Evolutionary conservation across 257 asterid genomes (phyloP), one percentile per base, ranked within the genome.

Genomic region (Solanum microdontum): DNA sequence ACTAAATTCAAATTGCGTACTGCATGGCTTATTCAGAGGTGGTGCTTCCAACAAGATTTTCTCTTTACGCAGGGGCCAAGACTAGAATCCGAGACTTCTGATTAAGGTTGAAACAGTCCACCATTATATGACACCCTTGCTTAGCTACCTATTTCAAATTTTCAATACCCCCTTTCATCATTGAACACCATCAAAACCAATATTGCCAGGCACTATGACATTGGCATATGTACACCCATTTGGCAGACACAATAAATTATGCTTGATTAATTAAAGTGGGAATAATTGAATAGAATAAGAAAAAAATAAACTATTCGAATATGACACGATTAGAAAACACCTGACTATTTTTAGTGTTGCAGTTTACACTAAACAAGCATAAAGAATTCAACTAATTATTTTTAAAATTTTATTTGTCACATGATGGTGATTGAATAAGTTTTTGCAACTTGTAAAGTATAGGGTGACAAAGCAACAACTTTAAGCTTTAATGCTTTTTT

Each of bases 161-260:
- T 13, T 45, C 17, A 13, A 30, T 75, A 23, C 34, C 19, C 43
- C 19, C 87, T 79, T 83, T 82, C 26, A 64, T 32, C 30, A 70
- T 21, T 28, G 34, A 89, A 87, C 66, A 12, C 72, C 69, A n/a
- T 62, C 43, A 73, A 55, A 55, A 86, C 64, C 45, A 88, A 83
- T 87, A 62, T 77, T 88, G 37, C 55, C 60, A 51, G 74, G 73
- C 89, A 90, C 86, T 11, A 82, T 87, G 82, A 84, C 88, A 69
- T 77, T 51, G 40, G 69, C 43, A 82, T 90, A 48, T 87, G 90
- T 91, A 93, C 93, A 89, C 92, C 87, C 90, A 64, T 83, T 88
- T 89, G 88, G 93, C 90, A 91, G 86, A 69, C 91, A 91, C 90
- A 88, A 19, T 51, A 28, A 84, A 28, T 7, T 89, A 64, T 60